Base-by-base conservation (phyloP, 1,284 basidiomycete species). In the Abortiporus biennis region DNA sequence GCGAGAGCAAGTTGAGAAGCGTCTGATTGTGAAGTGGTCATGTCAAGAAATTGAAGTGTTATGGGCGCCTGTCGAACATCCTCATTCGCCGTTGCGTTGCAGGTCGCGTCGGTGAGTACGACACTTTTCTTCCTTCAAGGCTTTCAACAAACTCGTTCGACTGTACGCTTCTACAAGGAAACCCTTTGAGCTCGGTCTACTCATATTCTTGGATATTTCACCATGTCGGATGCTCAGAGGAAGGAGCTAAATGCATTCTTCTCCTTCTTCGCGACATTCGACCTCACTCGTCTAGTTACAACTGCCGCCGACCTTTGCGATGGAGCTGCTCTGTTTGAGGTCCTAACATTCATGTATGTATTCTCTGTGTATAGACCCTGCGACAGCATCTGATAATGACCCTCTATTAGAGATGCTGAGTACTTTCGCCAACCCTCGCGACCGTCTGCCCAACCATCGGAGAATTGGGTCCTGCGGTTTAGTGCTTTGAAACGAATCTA, bases 401-500 rank as follows among this genome's bases (percentile, higher is more conserved):
- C 24, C 16, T 42, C 23, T 25, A 32, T 17, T 56, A 92, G 88
- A 49, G 90, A 93, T 66, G 68, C 73, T 34, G 74, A 81, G 36
- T 89, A 91, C 67, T 93, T 93, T 57, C 74, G 77, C 44, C 76
- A 73, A 50, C 66, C 76, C 3, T 67, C 68, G 13, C 74, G 77
- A 15, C 65, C 75, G 13, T 68, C 76, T 2, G 61, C 71, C 9
- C 80, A 80, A 47, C 71, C 68, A 2, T 78, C 85, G 17, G 91
- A 92, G 58, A 92, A 89, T 64, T 93, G 90, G 91, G 86, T 92
- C 42, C 64, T 93, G 35, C 80, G 87, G n/a, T 89, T 92, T 61
- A 82, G 74, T 57, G 65, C 85, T 12, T 73, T 93, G 47, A 93
- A 94, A 58, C 78, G 86, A 16, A 73, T 93, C 33, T 92, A 88